Base-by-base conservation (phyloP, 1,139 yeast genomes). In the Taphrina communis region DNA sequence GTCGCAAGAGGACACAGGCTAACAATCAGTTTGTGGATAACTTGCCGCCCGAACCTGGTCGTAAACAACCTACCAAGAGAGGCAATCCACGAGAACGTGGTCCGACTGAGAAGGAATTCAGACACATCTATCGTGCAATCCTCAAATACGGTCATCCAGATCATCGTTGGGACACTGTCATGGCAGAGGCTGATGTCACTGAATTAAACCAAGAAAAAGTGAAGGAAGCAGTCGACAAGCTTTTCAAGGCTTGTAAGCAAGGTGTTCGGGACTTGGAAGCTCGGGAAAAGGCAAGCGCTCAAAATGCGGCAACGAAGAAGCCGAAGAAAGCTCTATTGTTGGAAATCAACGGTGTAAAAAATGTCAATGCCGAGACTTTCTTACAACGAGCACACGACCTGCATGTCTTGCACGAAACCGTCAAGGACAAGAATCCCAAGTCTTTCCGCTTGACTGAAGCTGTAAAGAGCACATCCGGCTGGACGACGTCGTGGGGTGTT, bases 291-390 rank as follows among this genome's bases (percentile, higher is more conserved):
- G 86, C 84, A 75, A 86, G 82, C 71, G 72, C 73, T 6, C 74
- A 79, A 59, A 79, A 80, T 59, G 80, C 82, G 56, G 73, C 71
- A 80, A 66, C 84, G 88, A 80, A 82, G 88, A 87, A 88, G 80
- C 88, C 95, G 80, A 84, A 90, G 80, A 90, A 89, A 77, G 98
- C 98, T 0, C 89, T 92, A 35, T 79, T 94, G 70, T 92, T 95
- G 79, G 97, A 91, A 74, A 92, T 88, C 78, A 89, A 88, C 70
- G 96, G 94, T 39, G 97, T 93, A 56, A 90, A 90, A 77, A 89
- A 88, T 73, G 81, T 95, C 74, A 95, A 95, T 80, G 99, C 99
- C 0, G 99, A 95, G 77, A 82, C 91, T 69, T 84, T 94, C 36
- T 75, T 93, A 44, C 86, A 87, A 71, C 86, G 99, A 73, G 97